Base-by-base conservation (phyloP, 257 asterid species). In the Orobanche coerulescens region DNA sequence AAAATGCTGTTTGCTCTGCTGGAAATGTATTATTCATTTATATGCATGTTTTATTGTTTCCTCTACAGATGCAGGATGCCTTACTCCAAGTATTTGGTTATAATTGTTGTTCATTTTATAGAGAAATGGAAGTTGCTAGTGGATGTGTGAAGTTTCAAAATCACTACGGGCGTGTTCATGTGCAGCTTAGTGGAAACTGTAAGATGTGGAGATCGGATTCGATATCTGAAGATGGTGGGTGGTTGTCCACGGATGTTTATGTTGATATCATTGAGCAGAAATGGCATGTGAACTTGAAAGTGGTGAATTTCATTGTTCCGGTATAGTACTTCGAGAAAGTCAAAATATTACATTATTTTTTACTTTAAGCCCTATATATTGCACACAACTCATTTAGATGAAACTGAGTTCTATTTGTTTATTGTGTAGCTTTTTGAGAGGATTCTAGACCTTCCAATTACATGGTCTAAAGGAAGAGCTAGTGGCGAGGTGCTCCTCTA, bases 391-490 rank as follows among this genome's bases (percentile, higher is more conserved):
- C 44, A 56, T 62, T 31, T 60, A 18, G 73, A 53, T 53, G 63
- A 72, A 53, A 54, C 71, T 61, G 39, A 61, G 40, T 47, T 70
- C 48, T 31, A n/a, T 52, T 49, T 55, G 51, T 74, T 31, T 68
- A 47, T 70, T 67, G 22, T 75, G 78, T 81, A 93, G 98, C 94
- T 93, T 67, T 93, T 93, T 61, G 98, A 93, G 81, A 84, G 97
- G 80, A 71, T 93, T 70, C 66, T 93, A 69, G 98, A 89, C 69
- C 94, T 93, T 78, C 98, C 98, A 53, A 86, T 93, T 69, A 56
- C 83, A 61, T 93, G 98, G 98, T 78, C 85, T 47, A 78, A 83
- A 69, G 98, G 98, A 75, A 84, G 98, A 93, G 98, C 98, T 61
- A 93, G 86, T 61, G 98, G 98, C 72, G 95, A 93, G 98, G 98